Base-by-base conservation (phyloP, 2,329 filamentous ascomycete species). In the Pseudopithomyces chartarum region DNA sequence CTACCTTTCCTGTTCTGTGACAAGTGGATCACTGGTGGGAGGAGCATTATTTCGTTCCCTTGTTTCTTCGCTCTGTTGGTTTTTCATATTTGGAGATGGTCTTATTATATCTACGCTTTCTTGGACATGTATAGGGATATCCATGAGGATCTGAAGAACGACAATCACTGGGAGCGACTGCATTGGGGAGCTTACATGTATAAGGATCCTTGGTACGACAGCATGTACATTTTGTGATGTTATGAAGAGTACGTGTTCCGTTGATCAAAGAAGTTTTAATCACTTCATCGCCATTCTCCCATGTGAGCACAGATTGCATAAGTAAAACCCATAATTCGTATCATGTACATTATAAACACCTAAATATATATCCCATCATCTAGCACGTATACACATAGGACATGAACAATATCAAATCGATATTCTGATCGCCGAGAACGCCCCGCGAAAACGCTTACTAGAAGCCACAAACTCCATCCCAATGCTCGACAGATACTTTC, bases 201-300 rank as follows among this genome's bases (percentile, higher is more conserved):
- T 17, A 46, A 46, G 12, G 23, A 46, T 13, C 43, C 43, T 6
- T 46, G 13, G 43, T 46, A 32, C 20, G 43, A 46, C 19, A 53
- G 26, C 44, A 33, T 39, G 43, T 46, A 46, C 17, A 46, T 46
- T n/a, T n/a, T n/a, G n/a, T n/a, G n/a, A n/a, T n/a, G n/a, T n/a
- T n/a, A n/a, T n/a, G n/a, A n/a, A n/a, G n/a, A n/a, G n/a, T 23
- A 17, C 39, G 4, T 56, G 8, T 29, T 29, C 26, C n/a, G n/a
- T 29, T 29, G 26, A 29, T 29, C n/a, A n/a, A n/a, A n/a, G n/a
- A 29, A 8, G 8, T 8, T 29, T 29, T 29, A 29, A 29, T 29
- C 26, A 29, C 8, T 29, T 29, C 26, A 29, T 8, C n/a, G n/a
- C n/a, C n/a, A n/a, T n/a, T n/a, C n/a, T n/a, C n/a, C n/a, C n/a